Base-by-base conservation (phyloP, 805 yeast species). In the Monosporozyma servazzii region DNA sequence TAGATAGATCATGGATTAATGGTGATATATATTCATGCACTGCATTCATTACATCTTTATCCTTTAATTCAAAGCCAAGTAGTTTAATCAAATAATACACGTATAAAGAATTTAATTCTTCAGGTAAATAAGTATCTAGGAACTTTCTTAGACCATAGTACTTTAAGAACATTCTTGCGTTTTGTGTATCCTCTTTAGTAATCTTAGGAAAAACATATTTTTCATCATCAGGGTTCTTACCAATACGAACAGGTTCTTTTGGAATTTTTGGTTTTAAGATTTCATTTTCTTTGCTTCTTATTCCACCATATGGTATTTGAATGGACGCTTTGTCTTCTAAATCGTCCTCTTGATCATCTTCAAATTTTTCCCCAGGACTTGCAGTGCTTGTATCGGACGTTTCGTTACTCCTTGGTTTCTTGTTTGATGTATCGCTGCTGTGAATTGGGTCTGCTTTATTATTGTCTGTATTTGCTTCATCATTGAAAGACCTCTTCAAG, bases 111-210 rank as follows among this genome's bases (percentile, higher is more conserved):
- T 77, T 72, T 23, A 88, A 82, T 3, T 77, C 76, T 2, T 75
- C 74, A 2, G 90, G 86, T 18, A 87, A 64, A 54, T 78, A 84
- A 47, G 73, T 71, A 51, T 79, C 79, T 44, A 88, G 63, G 58
- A 88, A 88, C 51, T 69, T 65, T 53, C 74, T 68, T 31, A 78
- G 72, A 0, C 96, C 96, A 53, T 77, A 65, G 3, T 68, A 63
- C 59, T 84, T 84, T 49, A 89, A 67, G 58, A 60, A 80, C 47
- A 72, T 71, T 52, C 83, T 72, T 0, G 81, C 79, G 47, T 69
- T 72, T 7, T 72, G 62, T 13, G 77, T 69, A 30, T 71, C 71
- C 29, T 73, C 75, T 45, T 72, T 74, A 2, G 78, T 66, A n/a
- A 69, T 63, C 5, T 52, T 47, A 1, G 76, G 77, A 18, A 68